phyloP scores from a whole-genome alignment of 202 grass and related monocot genomes.

The Cymbopogon flexuosus region DNA sequence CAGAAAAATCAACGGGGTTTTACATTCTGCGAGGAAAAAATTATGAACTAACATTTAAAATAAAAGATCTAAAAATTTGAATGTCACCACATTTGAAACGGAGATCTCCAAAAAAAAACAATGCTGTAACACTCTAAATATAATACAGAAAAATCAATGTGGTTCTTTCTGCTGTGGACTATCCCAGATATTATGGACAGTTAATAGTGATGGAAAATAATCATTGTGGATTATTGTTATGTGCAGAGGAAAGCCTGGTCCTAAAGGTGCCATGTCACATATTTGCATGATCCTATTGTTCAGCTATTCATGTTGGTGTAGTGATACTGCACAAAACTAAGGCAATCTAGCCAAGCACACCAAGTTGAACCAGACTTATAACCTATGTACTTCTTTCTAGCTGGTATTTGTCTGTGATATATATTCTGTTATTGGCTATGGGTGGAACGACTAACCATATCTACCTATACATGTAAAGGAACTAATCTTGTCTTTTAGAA shows the following conservation, averaged over 20 bases:
- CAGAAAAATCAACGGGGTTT: no score
- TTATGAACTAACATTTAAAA: slow-evolving; percentile 15
- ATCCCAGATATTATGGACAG: not conserved
- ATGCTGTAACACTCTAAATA: slow-evolving; percentile 16
- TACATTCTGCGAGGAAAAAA: not conserved
- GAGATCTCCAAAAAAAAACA: slow-evolving; percentile 19
- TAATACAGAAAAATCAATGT: slow-evolving; percentile 12
- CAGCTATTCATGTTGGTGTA: slow-evolving; percentile 17
- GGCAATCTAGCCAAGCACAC: not conserved
- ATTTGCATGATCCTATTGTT: slow-evolving; percentile 12
- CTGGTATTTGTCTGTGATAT: slow-evolving; percentile 10
- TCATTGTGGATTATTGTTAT: not conserved
- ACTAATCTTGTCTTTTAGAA: slow-evolving; percentile 5
- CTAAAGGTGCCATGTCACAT: not conserved
- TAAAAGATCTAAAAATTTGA: not conserved
- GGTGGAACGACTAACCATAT: slow-evolving; percentile 3
- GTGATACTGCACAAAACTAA: slow-evolving; percentile 23
- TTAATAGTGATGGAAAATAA: slow-evolving; percentile 5
- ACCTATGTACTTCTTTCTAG: not conserved
- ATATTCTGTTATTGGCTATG: not conserved
- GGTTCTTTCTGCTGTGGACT: not conserved
- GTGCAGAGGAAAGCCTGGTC: not conserved
- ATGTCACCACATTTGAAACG: not conserved
- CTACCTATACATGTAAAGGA: not conserved
- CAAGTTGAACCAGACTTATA: not conserved